These are phyloP conservation scores for Cryptococcus jaspeensis DNA, from an alignment of 1,284 basidiomycete species.

Conservation along the genomic window DNA sequence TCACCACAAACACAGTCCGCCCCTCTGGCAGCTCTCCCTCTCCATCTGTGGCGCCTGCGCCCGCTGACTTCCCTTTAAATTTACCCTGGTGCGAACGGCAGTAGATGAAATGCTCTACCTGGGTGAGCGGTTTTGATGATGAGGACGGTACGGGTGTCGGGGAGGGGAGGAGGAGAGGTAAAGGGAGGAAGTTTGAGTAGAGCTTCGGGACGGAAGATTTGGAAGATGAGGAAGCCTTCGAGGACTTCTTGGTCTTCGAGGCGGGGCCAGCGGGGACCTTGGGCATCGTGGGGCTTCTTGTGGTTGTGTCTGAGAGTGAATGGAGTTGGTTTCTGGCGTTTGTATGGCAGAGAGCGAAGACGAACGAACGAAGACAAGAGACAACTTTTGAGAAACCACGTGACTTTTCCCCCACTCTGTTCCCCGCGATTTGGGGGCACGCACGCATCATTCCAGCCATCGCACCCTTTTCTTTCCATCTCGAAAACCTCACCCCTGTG, in stretches of 20 bases:
- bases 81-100: slow-evolving; percentile 31
- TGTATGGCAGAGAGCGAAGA: background rate
- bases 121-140: slow-evolving; percentile 19
- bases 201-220: slow-evolving; percentile 19
- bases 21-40: slow-evolving; percentile 57
- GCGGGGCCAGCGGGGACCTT: background rate
- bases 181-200: slow-evolving; percentile 39
- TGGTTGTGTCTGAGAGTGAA: background rate
- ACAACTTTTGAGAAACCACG: background rate
- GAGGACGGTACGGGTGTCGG: slow-evolving; percentile 23
- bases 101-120: slow-evolving; percentile 42
- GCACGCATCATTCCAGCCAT: background rate
- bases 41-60: slow-evolving; percentile 56
- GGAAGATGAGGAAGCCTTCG: background rate
- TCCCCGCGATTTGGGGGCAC: too few relatives aligned
- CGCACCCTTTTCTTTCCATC: background rate
- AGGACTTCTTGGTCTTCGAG: background rate
- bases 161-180: slow-evolving; percentile 30
- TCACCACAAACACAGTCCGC: slow-evolving; percentile 79
- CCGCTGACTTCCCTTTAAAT: slow-evolving; percentile 57
- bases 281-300: background rate
- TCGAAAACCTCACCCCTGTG: background rate
- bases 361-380: background rate
- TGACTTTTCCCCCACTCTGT: background rate
- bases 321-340: background rate